Base-by-base conservation (phyloP, 1,284 basidiomycete species). In the Fistulinella cinereoalba region DNA sequence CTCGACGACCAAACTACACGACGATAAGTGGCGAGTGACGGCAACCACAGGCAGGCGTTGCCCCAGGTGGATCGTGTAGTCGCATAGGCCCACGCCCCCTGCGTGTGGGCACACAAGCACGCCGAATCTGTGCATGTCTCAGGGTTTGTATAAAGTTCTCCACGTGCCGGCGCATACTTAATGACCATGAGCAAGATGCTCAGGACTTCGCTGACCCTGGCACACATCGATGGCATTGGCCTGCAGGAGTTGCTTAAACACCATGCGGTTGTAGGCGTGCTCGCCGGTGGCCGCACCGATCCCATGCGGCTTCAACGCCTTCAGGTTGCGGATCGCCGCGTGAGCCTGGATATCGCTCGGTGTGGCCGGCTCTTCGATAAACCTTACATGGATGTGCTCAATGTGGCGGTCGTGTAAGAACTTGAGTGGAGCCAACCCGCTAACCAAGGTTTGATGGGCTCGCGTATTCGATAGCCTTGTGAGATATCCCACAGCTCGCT, bases 401-500 rank as follows among this genome's bases (percentile, higher is more conserved):
- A 40, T 15, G 23, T 49, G 22, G 42, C 39, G 33, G 19, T n/a
- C n/a, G n/a, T 4, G 2, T 3, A 33, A 33, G 5, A 33, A n/a
- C n/a, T n/a, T n/a, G n/a, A n/a, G n/a, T 12, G 32, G 33, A 2
- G n/a, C n/a, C n/a, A n/a, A n/a, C n/a, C n/a, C n/a, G n/a, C 11
- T 36, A 11, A 86, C 95, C 94, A 97, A n/a, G 94, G 94, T 61
- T 87, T 89, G 67, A 95, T 82, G 47, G 81, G 80, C 57, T 83
- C 56, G 96, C 90, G 68, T 95, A 97, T 44, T 95, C 89, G 61
- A 97, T 88, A 4, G 94, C 94, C 68, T 95, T 81, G 34, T n/a
- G 84, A 76, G 16, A 97, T 94, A 59, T 97, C 93, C 93, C 93
- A 97, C 18, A 97, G 91, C 69, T 95, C 94, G 71, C 97, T 97